These are phyloP conservation scores for Wickerhamomyces hampshirensis DNA, from an alignment of 805 yeast species.

Conservation along the genomic window DNA sequence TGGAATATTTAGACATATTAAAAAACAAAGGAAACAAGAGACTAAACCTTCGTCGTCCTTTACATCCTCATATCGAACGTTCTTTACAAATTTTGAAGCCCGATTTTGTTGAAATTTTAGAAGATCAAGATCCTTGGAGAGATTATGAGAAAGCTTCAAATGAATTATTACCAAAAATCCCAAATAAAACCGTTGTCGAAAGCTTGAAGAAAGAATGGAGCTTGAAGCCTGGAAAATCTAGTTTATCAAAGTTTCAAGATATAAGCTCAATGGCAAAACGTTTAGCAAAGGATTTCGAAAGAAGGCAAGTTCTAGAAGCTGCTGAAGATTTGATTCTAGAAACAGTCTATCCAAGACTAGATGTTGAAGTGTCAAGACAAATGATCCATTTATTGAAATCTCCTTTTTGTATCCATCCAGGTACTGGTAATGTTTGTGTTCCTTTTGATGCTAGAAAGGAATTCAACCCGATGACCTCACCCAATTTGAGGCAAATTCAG, in stretches of 20 bases:
- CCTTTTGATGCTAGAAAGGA: constrained; percentile 51
- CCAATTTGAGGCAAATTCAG: constrained; percentile 62
- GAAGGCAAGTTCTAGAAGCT: constrained; percentile 54
- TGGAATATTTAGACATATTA: constrained; percentile 78
- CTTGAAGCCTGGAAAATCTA: constrained; percentile 43
- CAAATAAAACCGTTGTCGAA: constrained; percentile 51
- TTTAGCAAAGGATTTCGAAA: constrained; percentile 36
- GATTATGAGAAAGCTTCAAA: constrained; percentile 47
- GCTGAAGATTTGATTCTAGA: constrained; percentile 78
- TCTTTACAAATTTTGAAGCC: constrained; percentile 63
- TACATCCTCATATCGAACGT: constrained; percentile 82
- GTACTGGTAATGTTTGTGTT: constrained; percentile 93
- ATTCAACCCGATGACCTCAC: constrained; percentile 78
- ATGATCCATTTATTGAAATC: constrained; percentile 89
- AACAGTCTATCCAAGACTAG: constrained; percentile 85
- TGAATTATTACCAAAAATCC: constrained; percentile 52
- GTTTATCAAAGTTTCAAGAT: constrained; percentile 75
- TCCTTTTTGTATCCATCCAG: constrained; percentile 96
- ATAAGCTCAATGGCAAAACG: constrained; percentile 47
- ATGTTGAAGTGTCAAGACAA: constrained; percentile 87
- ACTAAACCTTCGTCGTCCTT: constrained; percentile 64
- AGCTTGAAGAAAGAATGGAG: constrained; percentile 60
- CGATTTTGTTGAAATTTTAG: constrained; percentile 58
- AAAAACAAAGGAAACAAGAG: constrained; percentile 46
- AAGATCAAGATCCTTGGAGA: constrained; percentile 90